phyloP scores from a whole-genome alignment of 495 filamentous ascomycete genomes.

The Penicillium soppii region DNA sequence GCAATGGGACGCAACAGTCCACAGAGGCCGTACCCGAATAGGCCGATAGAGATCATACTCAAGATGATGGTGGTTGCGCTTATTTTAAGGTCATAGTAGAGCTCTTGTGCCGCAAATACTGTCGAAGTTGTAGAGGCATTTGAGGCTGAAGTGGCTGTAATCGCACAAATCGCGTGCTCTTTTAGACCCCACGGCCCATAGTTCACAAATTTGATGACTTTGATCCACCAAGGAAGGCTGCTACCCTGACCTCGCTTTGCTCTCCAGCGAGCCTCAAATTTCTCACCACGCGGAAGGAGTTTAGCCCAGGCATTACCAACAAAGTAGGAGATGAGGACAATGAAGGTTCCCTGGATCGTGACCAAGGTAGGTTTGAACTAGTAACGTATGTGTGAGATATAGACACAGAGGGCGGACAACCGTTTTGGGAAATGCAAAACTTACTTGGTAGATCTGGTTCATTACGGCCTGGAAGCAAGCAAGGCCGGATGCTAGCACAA shows the following conservation, averaged over 20 bases:
- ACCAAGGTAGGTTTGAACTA: not conserved
- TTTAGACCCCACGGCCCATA: conserved; percentile 31
- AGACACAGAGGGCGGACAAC: too few relatives aligned
- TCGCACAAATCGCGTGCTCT: conserved; percentile 31
- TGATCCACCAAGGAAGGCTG: conserved; percentile 19
- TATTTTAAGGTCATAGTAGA: conserved; percentile 32
- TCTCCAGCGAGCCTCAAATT: conserved; percentile 28
- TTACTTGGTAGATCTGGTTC: not conserved
- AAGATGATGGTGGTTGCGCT: conserved; percentile 26
- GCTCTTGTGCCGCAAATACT: conserved; percentile 31
- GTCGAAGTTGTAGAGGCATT: conserved; percentile 14
- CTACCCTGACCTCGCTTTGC: conserved; percentile 21
- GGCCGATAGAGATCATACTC: conserved; percentile 32
- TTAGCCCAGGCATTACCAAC: conserved; percentile 39
- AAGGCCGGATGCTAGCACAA: not conserved
- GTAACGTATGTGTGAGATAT: not conserved
- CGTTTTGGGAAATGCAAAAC: not conserved
- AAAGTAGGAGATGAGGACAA: conserved; percentile 19
- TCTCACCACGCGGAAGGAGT: conserved; percentile 41
- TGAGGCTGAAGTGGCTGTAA: conserved; percentile 29
- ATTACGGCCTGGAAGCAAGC: not conserved
- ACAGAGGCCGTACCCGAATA: conserved; percentile 55
- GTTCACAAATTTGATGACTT: conserved; percentile 26
- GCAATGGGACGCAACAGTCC: conserved; percentile 52
- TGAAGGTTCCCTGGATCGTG: not conserved